Base-by-base conservation (phyloP, 805 yeast genomes). In the Wickerhamiella sergipiensis region DNA sequence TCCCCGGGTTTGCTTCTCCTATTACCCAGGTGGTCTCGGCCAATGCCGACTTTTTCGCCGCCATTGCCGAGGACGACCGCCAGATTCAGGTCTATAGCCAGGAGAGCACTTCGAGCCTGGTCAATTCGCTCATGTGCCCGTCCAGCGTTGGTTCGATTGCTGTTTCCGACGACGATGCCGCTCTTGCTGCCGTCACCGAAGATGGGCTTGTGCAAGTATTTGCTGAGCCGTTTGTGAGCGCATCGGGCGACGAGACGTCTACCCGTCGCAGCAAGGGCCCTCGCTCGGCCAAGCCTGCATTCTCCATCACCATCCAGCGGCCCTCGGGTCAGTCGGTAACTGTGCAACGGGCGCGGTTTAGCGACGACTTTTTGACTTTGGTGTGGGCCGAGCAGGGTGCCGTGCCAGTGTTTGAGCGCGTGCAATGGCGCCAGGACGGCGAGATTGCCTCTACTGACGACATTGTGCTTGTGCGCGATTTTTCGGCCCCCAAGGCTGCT, bases 11-110 rank as follows among this genome's bases (percentile, higher is more conserved):
- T 62, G 77, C 85, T 29, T 75, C 84, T 18, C 81, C 87, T 3
- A 74, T 86, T 42, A 72, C 71, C 57, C 65, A 78, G 12, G 65
- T 81, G 10, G 51, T 73, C 38, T 67, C 74, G 6, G 44, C 64
- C 21, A 67, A 56, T 15, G 61, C 64, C 33, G 64, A 66, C 8
- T 74, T 75, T 46, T 78, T 87, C 58, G 64, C 85, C 43, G 81
- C 92, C 1, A 75, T 83, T 48, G 94, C 96, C 1, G 70, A 71
- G 36, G 81, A 81, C 53, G 97, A 89, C 64, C 75, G 97, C 57
- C 87, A 85, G 64, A 73, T 88, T 57, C 86, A 86, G 63, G 69
- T 84, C 38, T 81, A 83, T 61, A 75, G 82, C 10, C 50, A 79
- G 2, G 62, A 70, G n/a, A 61, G 67, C 26, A 61, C 77, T 2